Evolutionary conservation across 345 rosid species (phyloP), one percentile per base, ranked within the genome.

Genomic region (Brassica incana): DNA sequence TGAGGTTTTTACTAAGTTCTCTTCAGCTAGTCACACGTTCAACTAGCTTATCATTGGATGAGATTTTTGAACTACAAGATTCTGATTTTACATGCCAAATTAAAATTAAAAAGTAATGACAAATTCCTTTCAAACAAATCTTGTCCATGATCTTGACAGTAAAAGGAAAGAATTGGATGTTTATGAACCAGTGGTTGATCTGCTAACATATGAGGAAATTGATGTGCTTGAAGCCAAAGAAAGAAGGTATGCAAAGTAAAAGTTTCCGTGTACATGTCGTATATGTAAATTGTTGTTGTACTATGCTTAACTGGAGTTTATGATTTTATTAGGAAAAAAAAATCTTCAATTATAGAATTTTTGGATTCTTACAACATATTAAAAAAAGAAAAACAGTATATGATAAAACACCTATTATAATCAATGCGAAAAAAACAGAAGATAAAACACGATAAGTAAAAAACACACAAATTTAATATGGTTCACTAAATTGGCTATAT

Each of bases 81-180:
- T 35, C 36, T 8, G 10, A 0, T 3, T 32, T 14, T 52, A 71
- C 62, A 36, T 40, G 14, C 8, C 25, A 58, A 63, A 30, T 29
- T 5, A 14, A 45, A 32, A 33, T 33, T 33, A 20, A 67, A 67
- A 67, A 48, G 78, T 54, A 29, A 20, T 62, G 43, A 66, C 3
- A 65, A 58, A 67, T 12, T 67, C 3, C 69, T 8, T 43, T 15
- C 18, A 58, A 50, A 67, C 35, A 23, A 58, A 68, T 12, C 58
- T 11, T 77, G 61, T 36, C 60, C 63, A 25, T 61, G 62, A 73
- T 18, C 67, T 77, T 75, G 33, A 73, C 86, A 95, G 97, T 88
- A 95, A 95, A 84, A 85, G 95, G 80, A 95, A 95, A 85, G 97
- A 95, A 36, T 91, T 97, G 92, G 92, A 91, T 66, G 78, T 87